A percentile compares a stretch with the other conserved stretches of the same genome.
These are phyloP conservation scores for Ananas comosus DNA, from an alignment of 176 grass and related monocot genomes.

Conservation along the genomic window DNA sequence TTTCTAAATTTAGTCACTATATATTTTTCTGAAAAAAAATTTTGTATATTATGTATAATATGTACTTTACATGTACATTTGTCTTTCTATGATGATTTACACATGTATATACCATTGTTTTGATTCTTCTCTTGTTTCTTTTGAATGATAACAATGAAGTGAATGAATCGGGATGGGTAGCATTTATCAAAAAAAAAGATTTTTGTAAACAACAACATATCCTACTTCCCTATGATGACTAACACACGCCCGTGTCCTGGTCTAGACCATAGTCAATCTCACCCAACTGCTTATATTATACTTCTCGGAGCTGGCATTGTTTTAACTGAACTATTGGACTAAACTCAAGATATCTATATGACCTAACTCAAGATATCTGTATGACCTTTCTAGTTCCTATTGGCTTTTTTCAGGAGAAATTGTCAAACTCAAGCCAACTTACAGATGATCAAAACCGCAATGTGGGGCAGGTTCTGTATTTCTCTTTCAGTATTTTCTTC, in stretches of 20 bases:
- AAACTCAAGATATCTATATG: slow-evolving; percentile 1
- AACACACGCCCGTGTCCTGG: not conserved
- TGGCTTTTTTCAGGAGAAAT: slow-evolving; percentile 46
- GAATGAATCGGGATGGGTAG: too few species aligned
- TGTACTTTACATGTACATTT: too few species aligned
- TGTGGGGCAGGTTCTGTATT: slow-evolving; percentile 42
- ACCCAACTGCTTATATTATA: not conserved
- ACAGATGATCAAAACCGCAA: slow-evolving; percentile 50
- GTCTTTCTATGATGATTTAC: too few species aligned
- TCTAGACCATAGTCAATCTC: too few species aligned
- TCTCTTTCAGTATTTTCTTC: not conserved
- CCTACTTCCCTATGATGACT: not conserved
- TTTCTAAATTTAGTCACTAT: too few species aligned
- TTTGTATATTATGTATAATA: too few species aligned
- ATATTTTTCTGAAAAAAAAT: too few species aligned
- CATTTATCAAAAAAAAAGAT: too few species aligned
- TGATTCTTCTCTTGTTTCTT: too few species aligned
- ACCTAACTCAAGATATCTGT: slow-evolving; percentile 1
- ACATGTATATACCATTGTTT: too few species aligned
- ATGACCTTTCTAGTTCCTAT: slow-evolving; percentile 18
- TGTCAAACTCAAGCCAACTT: slow-evolving; percentile 25
- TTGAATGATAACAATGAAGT: too few species aligned
- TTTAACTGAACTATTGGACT: not conserved
- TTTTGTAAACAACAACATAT: too few species aligned
- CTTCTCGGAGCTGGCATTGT: not conserved